Evolutionary conservation across 2,329 filamentous ascomycete species (phyloP).

Genomic region (Neonectria magnoliae): DNA sequence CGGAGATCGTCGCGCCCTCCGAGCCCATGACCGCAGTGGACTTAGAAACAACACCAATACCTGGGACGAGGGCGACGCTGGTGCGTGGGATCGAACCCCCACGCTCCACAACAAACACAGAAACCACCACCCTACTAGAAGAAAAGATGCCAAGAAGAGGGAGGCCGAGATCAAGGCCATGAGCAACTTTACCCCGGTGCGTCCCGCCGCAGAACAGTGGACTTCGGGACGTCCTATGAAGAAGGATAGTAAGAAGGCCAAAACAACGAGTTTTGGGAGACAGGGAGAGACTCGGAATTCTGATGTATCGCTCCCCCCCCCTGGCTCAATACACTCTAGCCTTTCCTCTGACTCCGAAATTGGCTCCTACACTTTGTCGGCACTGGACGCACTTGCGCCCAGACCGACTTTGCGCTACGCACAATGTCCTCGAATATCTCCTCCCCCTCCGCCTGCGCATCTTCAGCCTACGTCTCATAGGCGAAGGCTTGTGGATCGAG

Average conservation of each 20-base stretch:
- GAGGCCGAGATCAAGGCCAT: slow-evolving; percentile 91
- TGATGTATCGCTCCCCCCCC: slow-evolving; percentile 78
- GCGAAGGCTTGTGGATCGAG: slow-evolving; percentile 60
- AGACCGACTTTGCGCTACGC: slow-evolving; percentile 84
- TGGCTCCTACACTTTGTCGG: slow-evolving; percentile 79
- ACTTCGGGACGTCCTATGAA: slow-evolving; percentile 68
- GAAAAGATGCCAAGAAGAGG: slow-evolving; percentile 80
- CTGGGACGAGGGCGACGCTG: slow-evolving; percentile 23
- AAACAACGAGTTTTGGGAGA: slow-evolving; percentile 59
- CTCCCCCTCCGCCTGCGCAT: slow-evolving; percentile 57
- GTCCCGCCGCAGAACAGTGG: slow-evolving; percentile 68
- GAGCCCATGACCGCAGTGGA: slow-evolving; percentile 36
- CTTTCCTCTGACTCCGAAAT: slow-evolving; percentile 80
- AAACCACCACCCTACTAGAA: slow-evolving; percentile 67
- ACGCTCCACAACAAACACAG: slow-evolving; percentile 71
- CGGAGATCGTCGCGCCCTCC: slow-evolving; percentile 30
- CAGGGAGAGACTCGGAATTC: slow-evolving; percentile 72
- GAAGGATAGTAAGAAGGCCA: slow-evolving; percentile 73
- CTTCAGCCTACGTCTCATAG: slow-evolving; percentile 61
- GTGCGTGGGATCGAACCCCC: slow-evolving; percentile 48
- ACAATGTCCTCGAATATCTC: slow-evolving; percentile 68
- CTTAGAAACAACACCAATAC: slow-evolving; percentile 24
- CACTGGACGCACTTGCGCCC: slow-evolving; percentile 83
- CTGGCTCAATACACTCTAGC: slow-evolving; percentile 79
- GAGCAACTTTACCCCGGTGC: slow-evolving; percentile 74